Evolutionary conservation across 2,329 filamentous ascomycete genomes (phyloP), one percentile per base, ranked within the genome.

Genomic region (Botrytis pseudocinerea): DNA sequence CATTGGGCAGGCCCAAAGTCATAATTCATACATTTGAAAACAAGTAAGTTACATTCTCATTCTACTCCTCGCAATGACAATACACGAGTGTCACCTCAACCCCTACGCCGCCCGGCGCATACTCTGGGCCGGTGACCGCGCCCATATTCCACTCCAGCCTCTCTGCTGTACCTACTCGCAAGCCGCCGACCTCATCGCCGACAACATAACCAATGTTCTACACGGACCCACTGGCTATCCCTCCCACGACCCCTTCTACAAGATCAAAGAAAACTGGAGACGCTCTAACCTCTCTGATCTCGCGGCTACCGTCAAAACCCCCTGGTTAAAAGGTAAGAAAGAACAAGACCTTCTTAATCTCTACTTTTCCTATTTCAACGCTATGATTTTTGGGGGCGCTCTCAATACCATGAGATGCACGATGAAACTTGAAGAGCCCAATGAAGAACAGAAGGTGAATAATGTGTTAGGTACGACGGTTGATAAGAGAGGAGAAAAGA

Each of bases 351-450:
- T 72, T 14, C 44, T 72, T 8, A 22, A 38, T 16, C 25, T 72
- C 25, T 72, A 69, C 40, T 72, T 72, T 25, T 64, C 46, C 5
- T 72, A 72, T 20, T 69, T 72, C 28, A 72, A 72, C 40, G 32
- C 8, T 7, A 72, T 72, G 62, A 60, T 69, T 18, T 72, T 72
- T 60, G 70, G 62, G 25, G 70, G 70, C 14, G 70, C 28, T 8
- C 62, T 72, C 28, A 72, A 69, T 59, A 32, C 70, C 22, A 51
- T 69, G 20, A 68, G 63, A 46, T 72, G 62, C 22, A 69, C 40
- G 3, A 38, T 72, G n/a, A 66, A 61, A 42, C 44, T 69, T 16
- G 48, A 59, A 25, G 70, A 68, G 16, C 63, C 54, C 14, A 69
- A 48, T 48, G 28, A 22, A 10, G 62, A 69, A 20, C 70, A 72